These are phyloP conservation scores for Aspergillus sp. DNA, from an alignment of 2,329 filamentous ascomycete genomes.

Conservation along the genomic window DNA sequence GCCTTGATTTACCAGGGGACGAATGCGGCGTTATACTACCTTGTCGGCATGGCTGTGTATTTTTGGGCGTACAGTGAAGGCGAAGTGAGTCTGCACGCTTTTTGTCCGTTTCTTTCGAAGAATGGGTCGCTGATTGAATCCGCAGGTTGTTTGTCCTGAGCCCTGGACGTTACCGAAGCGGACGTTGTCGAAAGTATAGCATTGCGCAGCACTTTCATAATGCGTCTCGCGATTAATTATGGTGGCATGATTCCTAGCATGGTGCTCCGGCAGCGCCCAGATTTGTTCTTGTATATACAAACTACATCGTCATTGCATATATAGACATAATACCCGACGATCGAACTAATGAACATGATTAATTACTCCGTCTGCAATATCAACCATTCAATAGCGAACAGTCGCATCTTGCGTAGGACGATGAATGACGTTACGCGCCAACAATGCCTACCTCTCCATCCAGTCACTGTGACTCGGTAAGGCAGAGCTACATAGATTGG, in stretches of 20 bases:
- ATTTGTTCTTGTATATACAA: constrained; percentile 2
- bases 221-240: background rate
- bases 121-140: constrained; percentile 17
- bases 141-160: constrained; percentile 67
- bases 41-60: constrained; percentile 83
- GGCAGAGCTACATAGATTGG: background rate
- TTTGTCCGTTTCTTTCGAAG: background rate
- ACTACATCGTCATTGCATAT: constrained; percentile 14
- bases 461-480: background rate
- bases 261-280: constrained; percentile 8
- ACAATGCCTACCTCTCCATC: background rate
- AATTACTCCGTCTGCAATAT: background rate
- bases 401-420: background rate
- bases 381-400: background rate
- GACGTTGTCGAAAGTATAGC: constrained; percentile 34
- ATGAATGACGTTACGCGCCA: background rate
- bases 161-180: constrained; percentile 69
- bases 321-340: constrained; percentile 12
- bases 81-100: constrained; percentile 68
- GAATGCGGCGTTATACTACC: constrained; percentile 89
- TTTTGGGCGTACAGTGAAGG: constrained; percentile 98
- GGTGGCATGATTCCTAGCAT: background rate
- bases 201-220: background rate
- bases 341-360: background rate
- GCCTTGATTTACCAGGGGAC: constrained; percentile 88